These are phyloP conservation scores for Aspergillus sp. DNA, from an alignment of 2,329 filamentous ascomycete genomes.

Conservation along the genomic window DNA sequence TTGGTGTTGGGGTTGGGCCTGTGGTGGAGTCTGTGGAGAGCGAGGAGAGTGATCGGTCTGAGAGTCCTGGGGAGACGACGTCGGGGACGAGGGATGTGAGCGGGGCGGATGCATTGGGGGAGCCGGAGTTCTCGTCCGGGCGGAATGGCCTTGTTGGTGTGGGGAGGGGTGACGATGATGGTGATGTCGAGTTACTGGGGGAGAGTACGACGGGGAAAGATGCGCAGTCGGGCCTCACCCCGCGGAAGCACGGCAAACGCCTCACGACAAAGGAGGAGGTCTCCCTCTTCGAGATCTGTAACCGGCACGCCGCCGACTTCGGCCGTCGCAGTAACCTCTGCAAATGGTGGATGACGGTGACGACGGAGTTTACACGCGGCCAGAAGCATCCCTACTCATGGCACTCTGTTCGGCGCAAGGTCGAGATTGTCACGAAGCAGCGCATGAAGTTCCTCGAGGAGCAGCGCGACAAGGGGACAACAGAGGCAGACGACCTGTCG, in stretches of 20 bases:
- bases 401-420: conserved; percentile 49
- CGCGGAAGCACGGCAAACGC: conserved; percentile 43
- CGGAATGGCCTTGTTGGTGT: neutral
- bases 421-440: conserved; percentile 47
- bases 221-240: conserved; percentile 11
- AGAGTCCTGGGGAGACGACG: conserved; percentile 13
- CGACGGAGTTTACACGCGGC: conserved; percentile 42
- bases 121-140: conserved; percentile 22
- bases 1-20: neutral
- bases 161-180: conserved; percentile 1
- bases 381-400: conserved; percentile 48
- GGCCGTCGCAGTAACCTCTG: conserved; percentile 47
- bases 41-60: conserved; percentile 23
- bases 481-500: conserved; percentile 35
- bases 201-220: conserved; percentile 14
- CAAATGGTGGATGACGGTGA: conserved; percentile 48
- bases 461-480: conserved; percentile 33
- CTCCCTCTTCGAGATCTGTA: conserved; percentile 47
- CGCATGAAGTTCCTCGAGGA: conserved; percentile 46
- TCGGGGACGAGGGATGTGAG: conserved; percentile 14
- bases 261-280: conserved; percentile 47
- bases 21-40: conserved; percentile 22
- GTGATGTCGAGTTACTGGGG: conserved; percentile 10
- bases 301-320: conserved; percentile 41
- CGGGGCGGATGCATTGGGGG: conserved; percentile 16